Evolutionary conservation across 345 rosid species (phyloP), one percentile per base, ranked within the genome.

Genomic region (sweet orange (Citrus sinensis)): DNA sequence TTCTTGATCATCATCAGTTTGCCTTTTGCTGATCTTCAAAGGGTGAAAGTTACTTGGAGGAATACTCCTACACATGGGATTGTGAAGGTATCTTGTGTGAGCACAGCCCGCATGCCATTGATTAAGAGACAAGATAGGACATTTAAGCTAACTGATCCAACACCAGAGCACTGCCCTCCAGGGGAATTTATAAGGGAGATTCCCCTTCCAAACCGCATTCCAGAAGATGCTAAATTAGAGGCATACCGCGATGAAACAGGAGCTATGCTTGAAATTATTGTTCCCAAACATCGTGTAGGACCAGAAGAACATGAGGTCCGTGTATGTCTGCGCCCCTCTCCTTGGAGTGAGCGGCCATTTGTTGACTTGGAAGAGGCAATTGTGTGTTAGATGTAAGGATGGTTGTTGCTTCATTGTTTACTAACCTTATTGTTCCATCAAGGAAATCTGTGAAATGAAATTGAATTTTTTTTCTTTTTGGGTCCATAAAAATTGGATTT

Each of bases 301-400:
- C 97, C 93, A 49, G 98, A 92, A 87, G 98, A 94, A 87, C 98
- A 94, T 62, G 98, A 94, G 82, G 98, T 94, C 61, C 95, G 88
- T 16, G 95, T 93, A 27, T 93, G 94, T 87, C 84, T 92, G 51
- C 92, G 96, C 73, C 93, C 98, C 39, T 67, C 82, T 24, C 78
- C 87, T 67, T 77, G 91, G 91, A 82, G 83, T 67, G 86, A 87
- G 67, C 71, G 89, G 73, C 73, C 85, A 22, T 81, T 67, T 70
- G 84, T 84, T 71, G 74, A 80, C 81, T 81, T 73, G 67, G 77
- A 80, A 72, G 80, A 78, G 79, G 75, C 77, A 75, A 83, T 77
- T 79, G 74, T 81, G 66, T 83, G 80, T 78, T 54, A 73, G 67
- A 70, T 86, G 81, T 71, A 66, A 76, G 79, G 49, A 54, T 56